Evolutionary conservation across 129 eudicot species (phyloP), one percentile per base, ranked within the genome.

Genomic region (Lonicera japonica): DNA sequence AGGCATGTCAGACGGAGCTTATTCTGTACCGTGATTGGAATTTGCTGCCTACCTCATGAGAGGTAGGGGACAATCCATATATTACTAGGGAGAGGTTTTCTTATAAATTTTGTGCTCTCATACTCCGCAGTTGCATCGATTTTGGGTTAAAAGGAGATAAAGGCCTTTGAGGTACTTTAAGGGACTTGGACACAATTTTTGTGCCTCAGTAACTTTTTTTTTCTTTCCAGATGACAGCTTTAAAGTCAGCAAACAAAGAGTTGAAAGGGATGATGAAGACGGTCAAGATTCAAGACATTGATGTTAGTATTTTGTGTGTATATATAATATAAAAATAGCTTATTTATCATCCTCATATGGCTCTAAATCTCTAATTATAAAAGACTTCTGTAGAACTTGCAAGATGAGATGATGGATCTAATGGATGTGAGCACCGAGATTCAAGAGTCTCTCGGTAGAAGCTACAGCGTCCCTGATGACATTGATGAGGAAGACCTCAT

Each of bases 211-310:
- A 36, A 18, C 67, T 34, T 50, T 74, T 47, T 62, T 62, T 8
- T 25, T 4, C 29, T 61, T 80, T 68, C 38, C 83, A 91, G 97
- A 82, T 91, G 97, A 77, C 97, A 21, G 97, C 97, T 50, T 45
- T 91, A 84, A 91, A 91, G 70, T 80, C 96, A 34, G 97, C 97
- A 64, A 91, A 91, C 71, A 91, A 87, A 74, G 97, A 91, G 63
- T 80, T 91, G 56, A 91, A 91, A 73, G 99, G 97, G 70, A 91
- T 91, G 97, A 91, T 91, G 97, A 91, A 91, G 77, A 87, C 88
- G 0, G 96, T 91, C 63, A 94, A 85, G 77, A 85, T 94, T 80
- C 83, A 88, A 82, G 99, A 94, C 60, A 81, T 94, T 75, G 99
- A 94, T 83, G 98, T 92, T 71, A 57, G 91, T 80, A 60, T 21